These are phyloP conservation scores for Zizania latifolia DNA, from an alignment of 176 grass and related monocot genomes.

Conservation along the genomic window DNA sequence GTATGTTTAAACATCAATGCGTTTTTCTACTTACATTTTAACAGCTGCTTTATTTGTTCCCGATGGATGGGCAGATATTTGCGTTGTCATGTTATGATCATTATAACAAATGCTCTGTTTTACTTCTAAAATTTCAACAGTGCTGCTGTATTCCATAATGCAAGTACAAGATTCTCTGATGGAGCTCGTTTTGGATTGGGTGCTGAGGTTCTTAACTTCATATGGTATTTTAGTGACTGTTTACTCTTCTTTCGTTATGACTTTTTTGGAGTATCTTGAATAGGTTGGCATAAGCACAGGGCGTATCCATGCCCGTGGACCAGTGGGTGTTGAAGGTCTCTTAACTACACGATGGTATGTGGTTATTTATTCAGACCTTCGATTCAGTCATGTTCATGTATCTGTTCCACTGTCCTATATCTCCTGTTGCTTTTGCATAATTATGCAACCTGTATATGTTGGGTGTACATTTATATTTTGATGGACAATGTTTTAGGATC, in stretches of 20 bases:
- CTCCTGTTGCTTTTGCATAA: no score
- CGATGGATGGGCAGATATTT: background rate
- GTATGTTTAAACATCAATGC: constrained; percentile 29
- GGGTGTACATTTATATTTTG: background rate
- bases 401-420: no score
- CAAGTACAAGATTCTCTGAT: constrained; percentile 90
- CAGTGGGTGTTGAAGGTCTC: constrained; percentile 94
- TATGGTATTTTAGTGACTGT: no score
- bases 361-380: background rate
- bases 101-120: constrained; percentile 15
- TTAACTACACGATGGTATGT: constrained; percentile 83
- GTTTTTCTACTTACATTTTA: no score
- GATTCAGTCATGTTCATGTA: constrained; percentile 16
- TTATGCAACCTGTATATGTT: background rate
- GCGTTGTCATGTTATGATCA: constrained; percentile 4
- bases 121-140: constrained; percentile 33
- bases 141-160: constrained; percentile 90
- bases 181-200: constrained; percentile 98
- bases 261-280: constrained; percentile 33
- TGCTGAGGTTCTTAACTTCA: constrained; percentile 66
- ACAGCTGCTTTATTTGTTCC: background rate
- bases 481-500: constrained; percentile 48
- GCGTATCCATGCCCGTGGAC: constrained; percentile 95
- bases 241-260: background rate
- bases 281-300: constrained; percentile 99